Conservation (phyloP, 257 asterid species). For the Solanum pimpinellifolium region DNA sequence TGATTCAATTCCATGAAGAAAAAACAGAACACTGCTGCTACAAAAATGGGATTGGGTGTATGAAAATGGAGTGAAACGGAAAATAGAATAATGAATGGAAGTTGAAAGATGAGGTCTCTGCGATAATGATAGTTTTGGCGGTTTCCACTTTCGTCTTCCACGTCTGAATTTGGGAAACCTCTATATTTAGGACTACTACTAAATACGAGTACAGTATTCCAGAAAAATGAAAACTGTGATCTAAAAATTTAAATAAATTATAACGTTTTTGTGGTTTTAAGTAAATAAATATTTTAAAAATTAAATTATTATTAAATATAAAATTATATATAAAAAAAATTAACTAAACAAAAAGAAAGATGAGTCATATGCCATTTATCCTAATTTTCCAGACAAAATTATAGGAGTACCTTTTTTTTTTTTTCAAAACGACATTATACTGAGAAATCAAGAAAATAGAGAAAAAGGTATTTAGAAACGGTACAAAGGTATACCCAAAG, state of each 20-base stretch:
- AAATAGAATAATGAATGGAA: background rate
- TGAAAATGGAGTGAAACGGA: background rate
- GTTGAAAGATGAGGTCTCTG: background rate
- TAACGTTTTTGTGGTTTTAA: too few relatives aligned
- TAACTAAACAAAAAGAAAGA: too few relatives aligned
- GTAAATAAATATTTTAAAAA: too few relatives aligned
- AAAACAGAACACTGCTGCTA: background rate
- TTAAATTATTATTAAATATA: too few relatives aligned
- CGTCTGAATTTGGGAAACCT: background rate
- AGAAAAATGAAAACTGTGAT: too few relatives aligned
- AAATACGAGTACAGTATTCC: background rate
- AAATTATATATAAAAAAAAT: too few relatives aligned
- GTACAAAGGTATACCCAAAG: background rate
- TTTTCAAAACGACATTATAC: background rate
- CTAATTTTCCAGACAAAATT: background rate
- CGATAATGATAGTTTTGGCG: conserved; percentile 3
- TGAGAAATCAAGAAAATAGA: background rate
- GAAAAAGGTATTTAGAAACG: background rate
- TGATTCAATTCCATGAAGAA: background rate
- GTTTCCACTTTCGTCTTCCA: background rate
- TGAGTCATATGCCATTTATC: background rate
- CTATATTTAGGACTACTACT: background rate
- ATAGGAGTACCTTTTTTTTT: too few relatives aligned
- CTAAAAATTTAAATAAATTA: too few relatives aligned
- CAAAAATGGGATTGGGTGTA: background rate